These are phyloP conservation scores for Trichophyton schoenleinii DNA, from an alignment of 2,329 filamentous ascomycete genomes.

Conservation along the genomic window DNA sequence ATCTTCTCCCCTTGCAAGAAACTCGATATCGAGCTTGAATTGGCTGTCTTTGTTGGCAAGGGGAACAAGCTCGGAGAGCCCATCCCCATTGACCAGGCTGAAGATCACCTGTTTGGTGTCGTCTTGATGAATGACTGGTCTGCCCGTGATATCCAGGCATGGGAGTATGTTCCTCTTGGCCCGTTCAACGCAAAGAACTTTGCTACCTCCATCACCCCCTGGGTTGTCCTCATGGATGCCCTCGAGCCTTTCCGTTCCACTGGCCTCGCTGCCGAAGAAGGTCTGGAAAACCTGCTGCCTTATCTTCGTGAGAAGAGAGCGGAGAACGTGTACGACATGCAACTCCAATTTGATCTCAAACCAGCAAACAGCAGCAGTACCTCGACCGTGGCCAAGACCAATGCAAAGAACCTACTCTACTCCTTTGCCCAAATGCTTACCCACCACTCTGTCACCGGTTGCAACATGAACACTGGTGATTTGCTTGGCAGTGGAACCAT, in stretches of 20 bases:
- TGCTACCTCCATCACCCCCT: constrained; percentile 61
- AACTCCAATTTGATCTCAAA: constrained; percentile 49
- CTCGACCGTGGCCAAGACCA: constrained; percentile 49
- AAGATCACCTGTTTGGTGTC: constrained; percentile 62
- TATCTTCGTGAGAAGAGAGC: constrained; percentile 52
- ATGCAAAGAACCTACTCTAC: constrained; percentile 58
- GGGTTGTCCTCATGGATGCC: constrained; percentile 66
- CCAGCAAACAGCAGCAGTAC: constrained; percentile 34
- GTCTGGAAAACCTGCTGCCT: constrained; percentile 44
- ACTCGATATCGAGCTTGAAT: constrained; percentile 68
- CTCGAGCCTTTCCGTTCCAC: constrained; percentile 52
- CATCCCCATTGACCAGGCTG: constrained; percentile 51
- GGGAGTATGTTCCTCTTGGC: constrained; percentile 73
- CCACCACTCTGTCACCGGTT: constrained; percentile 65
- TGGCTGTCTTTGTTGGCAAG: constrained; percentile 60
- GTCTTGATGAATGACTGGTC: constrained; percentile 84
- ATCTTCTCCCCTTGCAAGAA: constrained; percentile 51
- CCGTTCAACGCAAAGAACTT: constrained; percentile 82
- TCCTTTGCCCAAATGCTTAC: constrained; percentile 75
- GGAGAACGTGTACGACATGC: constrained; percentile 55
- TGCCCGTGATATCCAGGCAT: constrained; percentile 67
- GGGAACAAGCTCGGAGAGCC: constrained; percentile 53
- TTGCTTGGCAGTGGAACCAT: constrained; percentile 70
- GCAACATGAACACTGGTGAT: constrained; percentile 60
- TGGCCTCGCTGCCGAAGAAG: constrained; percentile 35